phyloP scores from a whole-genome alignment of 176 grass and related monocot genomes.

The Aegilops umbellulata region DNA sequence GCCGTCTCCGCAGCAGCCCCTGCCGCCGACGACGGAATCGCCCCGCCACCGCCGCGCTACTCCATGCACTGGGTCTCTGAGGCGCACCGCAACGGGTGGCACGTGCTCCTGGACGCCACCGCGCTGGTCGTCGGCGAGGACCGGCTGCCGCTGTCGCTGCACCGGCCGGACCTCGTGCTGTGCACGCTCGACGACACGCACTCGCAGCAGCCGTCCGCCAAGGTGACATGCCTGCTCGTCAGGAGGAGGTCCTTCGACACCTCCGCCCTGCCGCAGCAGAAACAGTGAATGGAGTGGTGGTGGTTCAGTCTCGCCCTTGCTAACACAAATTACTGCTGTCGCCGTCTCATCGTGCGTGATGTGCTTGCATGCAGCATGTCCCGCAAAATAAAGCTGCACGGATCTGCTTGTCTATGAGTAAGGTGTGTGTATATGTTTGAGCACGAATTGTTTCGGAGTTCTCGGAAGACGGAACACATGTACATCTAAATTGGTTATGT shows the following conservation, averaged over 20 bases:
- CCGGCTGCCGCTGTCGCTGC: slow-evolving; percentile 52
- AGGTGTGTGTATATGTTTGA: not conserved
- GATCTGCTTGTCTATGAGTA: not conserved
- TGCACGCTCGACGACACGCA: slow-evolving; percentile 40
- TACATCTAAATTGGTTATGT: not conserved
- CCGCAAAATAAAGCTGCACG: not conserved
- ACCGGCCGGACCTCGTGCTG: slow-evolving; percentile 68
- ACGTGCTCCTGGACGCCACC: slow-evolving; percentile 70
- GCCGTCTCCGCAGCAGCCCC: not conserved
- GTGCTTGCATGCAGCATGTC: not conserved
- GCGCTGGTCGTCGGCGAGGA: slow-evolving; percentile 43
- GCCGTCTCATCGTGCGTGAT: not conserved
- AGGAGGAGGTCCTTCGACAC: slow-evolving; percentile 54
- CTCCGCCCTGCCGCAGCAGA: not conserved
- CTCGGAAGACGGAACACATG: not conserved
- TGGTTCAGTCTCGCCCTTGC: not conserved
- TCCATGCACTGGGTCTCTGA: slow-evolving; percentile 77
- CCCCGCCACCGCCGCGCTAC: not conserved
- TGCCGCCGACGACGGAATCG: not conserved
- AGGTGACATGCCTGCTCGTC: slow-evolving; percentile 55
- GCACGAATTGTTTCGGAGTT: not conserved
- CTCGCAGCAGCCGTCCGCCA: slow-evolving; percentile 27
- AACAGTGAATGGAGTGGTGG: not conserved
- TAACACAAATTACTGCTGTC: not conserved
- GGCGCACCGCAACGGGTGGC: slow-evolving; percentile 75